phyloP scores from a whole-genome alignment of 2,329 filamentous ascomycete species.

The Metarhizium sp. region DNA sequence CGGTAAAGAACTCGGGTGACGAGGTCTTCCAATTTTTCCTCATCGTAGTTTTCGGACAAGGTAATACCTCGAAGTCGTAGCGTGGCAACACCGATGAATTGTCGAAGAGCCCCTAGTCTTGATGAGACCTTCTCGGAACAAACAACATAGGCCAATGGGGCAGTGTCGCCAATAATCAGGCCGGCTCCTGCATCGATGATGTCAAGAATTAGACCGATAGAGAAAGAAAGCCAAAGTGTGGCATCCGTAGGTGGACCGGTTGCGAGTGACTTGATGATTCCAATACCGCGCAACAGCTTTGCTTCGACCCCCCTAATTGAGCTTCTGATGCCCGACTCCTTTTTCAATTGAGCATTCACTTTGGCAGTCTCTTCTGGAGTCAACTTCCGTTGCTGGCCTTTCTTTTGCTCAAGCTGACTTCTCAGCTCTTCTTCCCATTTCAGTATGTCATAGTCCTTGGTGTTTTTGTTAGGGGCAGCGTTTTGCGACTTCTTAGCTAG shows the following conservation, averaged over 20 bases:
- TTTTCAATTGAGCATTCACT: constrained; percentile 81
- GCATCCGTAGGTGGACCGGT: constrained; percentile 84
- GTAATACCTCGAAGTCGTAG: constrained; percentile 69
- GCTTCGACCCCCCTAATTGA: constrained; percentile 62
- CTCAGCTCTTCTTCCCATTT: constrained; percentile 96
- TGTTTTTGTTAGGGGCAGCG: constrained; percentile 71
- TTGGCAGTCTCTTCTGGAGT: constrained; percentile 83
- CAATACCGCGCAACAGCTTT: constrained; percentile 71
- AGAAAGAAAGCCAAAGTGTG: constrained; percentile 76
- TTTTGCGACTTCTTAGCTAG: constrained; percentile 71
- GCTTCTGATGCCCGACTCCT: constrained; percentile 70
- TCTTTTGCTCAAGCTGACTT: constrained; percentile 82
- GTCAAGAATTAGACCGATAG: constrained; percentile 63
- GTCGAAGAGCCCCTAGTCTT: constrained; percentile 65
- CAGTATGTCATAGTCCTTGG: constrained; percentile 88
- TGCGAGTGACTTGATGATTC: constrained; percentile 74
- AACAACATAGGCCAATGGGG: constrained; percentile 68
- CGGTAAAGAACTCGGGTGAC: constrained; percentile 86
- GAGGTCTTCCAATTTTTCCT: constrained; percentile 76
- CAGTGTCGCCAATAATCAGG: constrained; percentile 69
- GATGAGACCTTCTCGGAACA: constrained; percentile 67
- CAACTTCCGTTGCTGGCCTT: constrained; percentile 82
- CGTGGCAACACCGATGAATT: constrained; percentile 81
- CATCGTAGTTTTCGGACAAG: constrained; percentile 60
- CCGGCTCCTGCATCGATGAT: constrained; percentile 73